Conservation (phyloP, 352 stramenopile species). For the Saprolegnia parasitica region DNA sequence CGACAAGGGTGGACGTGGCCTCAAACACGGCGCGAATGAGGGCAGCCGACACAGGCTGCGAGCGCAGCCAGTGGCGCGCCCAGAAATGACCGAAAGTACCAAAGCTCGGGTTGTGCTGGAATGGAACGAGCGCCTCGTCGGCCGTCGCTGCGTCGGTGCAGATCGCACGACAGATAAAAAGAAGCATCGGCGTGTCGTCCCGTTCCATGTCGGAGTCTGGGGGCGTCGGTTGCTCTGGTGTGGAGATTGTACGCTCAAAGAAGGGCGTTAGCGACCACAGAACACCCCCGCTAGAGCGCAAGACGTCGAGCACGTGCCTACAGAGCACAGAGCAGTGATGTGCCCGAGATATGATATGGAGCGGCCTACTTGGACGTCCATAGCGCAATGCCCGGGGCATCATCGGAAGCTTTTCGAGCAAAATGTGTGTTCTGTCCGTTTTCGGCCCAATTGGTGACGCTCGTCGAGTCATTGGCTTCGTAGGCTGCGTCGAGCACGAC, state of each 20-base stretch:
- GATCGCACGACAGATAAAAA: neutral
- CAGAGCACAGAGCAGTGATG: neutral
- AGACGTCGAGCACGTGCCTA: constrained; percentile 1
- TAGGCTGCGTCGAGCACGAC: neutral
- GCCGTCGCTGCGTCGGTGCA: neutral
- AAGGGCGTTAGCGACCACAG: neutral
- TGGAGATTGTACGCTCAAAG: neutral
- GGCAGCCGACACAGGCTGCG: neutral
- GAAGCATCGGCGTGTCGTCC: neutral
- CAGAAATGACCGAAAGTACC: neutral
- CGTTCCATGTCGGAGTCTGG: neutral
- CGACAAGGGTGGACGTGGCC: neutral
- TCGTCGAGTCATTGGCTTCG: neutral
- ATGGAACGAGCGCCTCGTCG: neutral
- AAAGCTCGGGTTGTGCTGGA: neutral
- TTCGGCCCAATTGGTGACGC: neutral
- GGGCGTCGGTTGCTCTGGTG: neutral
- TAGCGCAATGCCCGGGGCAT: neutral
- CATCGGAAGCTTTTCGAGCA: neutral
- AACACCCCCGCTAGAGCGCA: neutral
- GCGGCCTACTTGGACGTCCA: neutral
- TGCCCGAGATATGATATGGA: neutral
- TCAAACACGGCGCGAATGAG: constrained; percentile 4
- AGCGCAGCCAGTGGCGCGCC: neutral
- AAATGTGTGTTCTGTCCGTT: constrained; percentile 7